A percentile compares a stretch with the other conserved stretches of the same genome.
phyloP scores from a whole-genome alignment of 2,329 filamentous ascomycete genomes.

The Anthostomella pinea region DNA sequence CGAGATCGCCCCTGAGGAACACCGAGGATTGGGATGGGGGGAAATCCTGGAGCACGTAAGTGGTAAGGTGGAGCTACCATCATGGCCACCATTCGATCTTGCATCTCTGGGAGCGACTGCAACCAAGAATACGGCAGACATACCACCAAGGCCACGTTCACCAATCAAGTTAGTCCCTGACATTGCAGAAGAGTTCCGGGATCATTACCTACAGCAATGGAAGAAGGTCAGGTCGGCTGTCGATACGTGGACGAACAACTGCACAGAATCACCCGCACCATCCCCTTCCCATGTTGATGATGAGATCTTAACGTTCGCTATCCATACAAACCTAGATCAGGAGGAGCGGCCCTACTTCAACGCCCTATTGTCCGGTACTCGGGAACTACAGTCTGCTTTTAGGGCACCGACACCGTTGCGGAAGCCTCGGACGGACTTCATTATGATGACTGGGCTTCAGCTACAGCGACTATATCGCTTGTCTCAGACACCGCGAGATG shows the following conservation, averaged over 20 bases:
- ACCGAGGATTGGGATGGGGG: conserved; percentile 83
- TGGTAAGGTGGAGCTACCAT: conserved; percentile 78
- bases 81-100: conserved; percentile 85
- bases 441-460: conserved; percentile 72
- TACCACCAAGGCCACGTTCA: conserved; percentile 54
- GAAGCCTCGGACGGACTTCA: conserved; percentile 66
- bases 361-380: conserved; percentile 65
- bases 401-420: conserved; percentile 68
- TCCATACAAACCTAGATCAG: conserved; percentile 78
- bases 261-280: conserved; percentile 68
- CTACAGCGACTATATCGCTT: conserved; percentile 85
- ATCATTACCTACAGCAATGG: conserved; percentile 87
- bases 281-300: conserved; percentile 89
- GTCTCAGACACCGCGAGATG: conserved; percentile 69
- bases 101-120: conserved; percentile 60
- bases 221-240: conserved; percentile 91
- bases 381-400: conserved; percentile 52
- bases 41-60: conserved; percentile 93
- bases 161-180: conserved; percentile 83
- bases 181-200: conserved; percentile 87
- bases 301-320: conserved; percentile 89
- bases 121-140: conserved; percentile 60
- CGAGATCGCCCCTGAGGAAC: conserved; percentile 57
- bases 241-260: conserved; percentile 82
- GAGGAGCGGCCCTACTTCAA: conserved; percentile 80